These are phyloP conservation scores for Xylaria sp. DNA, from an alignment of 2,329 filamentous ascomycete species.

Conservation along the genomic window DNA sequence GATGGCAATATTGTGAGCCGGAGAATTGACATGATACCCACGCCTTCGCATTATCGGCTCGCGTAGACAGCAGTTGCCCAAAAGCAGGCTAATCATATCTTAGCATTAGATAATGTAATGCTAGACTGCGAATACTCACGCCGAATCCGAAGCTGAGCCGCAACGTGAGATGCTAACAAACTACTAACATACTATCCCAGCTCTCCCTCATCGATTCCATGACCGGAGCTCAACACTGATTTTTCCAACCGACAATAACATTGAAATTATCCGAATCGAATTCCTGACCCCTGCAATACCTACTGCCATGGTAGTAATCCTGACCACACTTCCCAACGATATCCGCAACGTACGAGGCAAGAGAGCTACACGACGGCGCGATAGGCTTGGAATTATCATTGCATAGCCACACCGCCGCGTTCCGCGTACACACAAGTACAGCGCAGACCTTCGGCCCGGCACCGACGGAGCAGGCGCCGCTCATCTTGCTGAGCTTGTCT, in stretches of 20 bases:
- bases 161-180: not conserved
- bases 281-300: constrained; percentile 22
- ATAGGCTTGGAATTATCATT: constrained; percentile 32
- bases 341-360: constrained; percentile 35
- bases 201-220: not conserved
- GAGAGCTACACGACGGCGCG: constrained; percentile 12
- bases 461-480: constrained; percentile 5
- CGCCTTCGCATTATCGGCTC: not conserved
- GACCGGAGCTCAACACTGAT: not conserved
- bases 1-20: no score
- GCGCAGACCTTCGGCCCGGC: constrained; percentile 27
- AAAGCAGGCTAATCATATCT: not conserved
- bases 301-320: not conserved
- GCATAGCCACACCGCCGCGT: constrained; percentile 38
- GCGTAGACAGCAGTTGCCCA: not conserved
- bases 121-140: not conserved
- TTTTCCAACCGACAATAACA: constrained; percentile 27
- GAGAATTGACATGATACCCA: not conserved
- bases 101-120: not conserved
- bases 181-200: not conserved
- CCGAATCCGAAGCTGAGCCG: not conserved
- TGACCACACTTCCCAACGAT: constrained; percentile 20
- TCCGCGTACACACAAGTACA: constrained; percentile 22
- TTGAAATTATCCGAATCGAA: constrained; percentile 33
- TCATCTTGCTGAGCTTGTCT: not conserved